Percentiles rank a stretch among this genome's conserved stretches.
Evolutionary conservation across 352 stramenopile species (phyloP).

Genomic region (Pythium guiyangense): DNA sequence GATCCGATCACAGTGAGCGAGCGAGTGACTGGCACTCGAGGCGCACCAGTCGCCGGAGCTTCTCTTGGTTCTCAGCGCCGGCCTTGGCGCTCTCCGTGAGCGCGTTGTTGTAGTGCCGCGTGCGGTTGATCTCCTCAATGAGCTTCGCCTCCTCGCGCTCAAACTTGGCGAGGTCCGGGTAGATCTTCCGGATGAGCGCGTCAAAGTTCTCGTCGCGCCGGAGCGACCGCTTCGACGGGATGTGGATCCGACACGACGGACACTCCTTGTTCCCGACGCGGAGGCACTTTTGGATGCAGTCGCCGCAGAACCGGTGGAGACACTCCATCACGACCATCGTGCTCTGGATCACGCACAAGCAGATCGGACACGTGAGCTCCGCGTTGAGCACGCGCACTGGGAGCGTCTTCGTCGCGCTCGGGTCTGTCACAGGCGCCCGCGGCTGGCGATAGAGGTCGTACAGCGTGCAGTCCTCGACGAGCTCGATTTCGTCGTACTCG

Average conservation of each 20-base stretch:
- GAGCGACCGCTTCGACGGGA: conserved; percentile 83
- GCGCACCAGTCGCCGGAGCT: conserved; percentile 48
- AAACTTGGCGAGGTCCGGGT: conserved; percentile 79
- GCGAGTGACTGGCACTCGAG: no score
- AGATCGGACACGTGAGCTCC: conserved; percentile 87
- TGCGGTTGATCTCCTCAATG: conserved; percentile 75
- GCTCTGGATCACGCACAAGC: conserved; percentile 77
- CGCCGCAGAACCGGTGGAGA: conserved; percentile 88
- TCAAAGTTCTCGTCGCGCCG: conserved; percentile 85
- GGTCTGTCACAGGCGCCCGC: conserved; percentile 52
- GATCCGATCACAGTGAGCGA: no score
- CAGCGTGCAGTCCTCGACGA: conserved; percentile 86
- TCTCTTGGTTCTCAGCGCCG: conserved; percentile 64
- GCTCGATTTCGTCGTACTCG: conserved; percentile 84
- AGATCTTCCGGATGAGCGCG: conserved; percentile 78
- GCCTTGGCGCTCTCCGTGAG: conserved; percentile 71
- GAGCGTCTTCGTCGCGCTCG: conserved; percentile 49
- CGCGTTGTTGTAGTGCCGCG: conserved; percentile 80
- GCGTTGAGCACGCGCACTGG: conserved; percentile 67
- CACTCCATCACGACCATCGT: conserved; percentile 91
- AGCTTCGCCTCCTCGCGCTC: conserved; percentile 76
- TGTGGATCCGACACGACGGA: conserved; percentile 87
- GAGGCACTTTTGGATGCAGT: conserved; percentile 88
- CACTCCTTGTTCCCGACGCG: conserved; percentile 85
- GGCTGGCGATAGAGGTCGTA: conserved; percentile 89